Percentiles rank a stretch among this genome's conserved stretches.
Evolutionary conservation across 495 filamentous ascomycete species (phyloP).

Genomic region (Talaromyces stipitatus): DNA sequence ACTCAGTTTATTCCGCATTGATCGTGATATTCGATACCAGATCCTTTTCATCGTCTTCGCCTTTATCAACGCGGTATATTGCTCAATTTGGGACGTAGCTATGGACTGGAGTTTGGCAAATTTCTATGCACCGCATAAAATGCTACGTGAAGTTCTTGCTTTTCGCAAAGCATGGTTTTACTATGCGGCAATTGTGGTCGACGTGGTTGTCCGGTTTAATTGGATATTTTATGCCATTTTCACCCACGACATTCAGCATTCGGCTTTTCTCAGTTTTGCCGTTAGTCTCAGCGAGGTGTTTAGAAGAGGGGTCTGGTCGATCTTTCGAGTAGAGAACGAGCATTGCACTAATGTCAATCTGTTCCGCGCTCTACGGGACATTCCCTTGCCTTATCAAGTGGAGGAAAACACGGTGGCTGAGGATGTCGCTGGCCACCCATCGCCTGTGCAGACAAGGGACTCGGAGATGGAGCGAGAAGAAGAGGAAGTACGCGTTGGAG

Average conservation of each 20-base stretch:
- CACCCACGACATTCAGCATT: slow-evolving; percentile 68
- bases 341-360: slow-evolving; percentile 82
- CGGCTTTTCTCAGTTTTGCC: slow-evolving; percentile 66
- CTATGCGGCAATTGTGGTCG: slow-evolving; percentile 73
- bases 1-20: slow-evolving; percentile 74
- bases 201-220: slow-evolving; percentile 85
- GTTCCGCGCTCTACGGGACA: slow-evolving; percentile 75
- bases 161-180: slow-evolving; percentile 74
- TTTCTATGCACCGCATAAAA: slow-evolving; percentile 55
- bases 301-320: slow-evolving; percentile 77
- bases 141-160: slow-evolving; percentile 73
- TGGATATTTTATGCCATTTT: slow-evolving; percentile 95
- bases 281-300: slow-evolving; percentile 69
- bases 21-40: slow-evolving; percentile 45
- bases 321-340: slow-evolving; percentile 96
- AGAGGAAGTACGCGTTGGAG: slow-evolving; percentile 8
- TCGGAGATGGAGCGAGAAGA: slow-evolving; percentile 2
- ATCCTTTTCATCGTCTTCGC: slow-evolving; percentile 74
- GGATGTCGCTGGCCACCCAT: slow-evolving; percentile 8
- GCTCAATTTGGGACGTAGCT: slow-evolving; percentile 87
- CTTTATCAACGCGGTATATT: slow-evolving; percentile 72
- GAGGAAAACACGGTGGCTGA: slow-evolving; percentile 11
- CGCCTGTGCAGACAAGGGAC: slow-evolving; percentile 13
- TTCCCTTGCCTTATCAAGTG: slow-evolving; percentile 73
- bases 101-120: slow-evolving; percentile 94